phyloP scores from a whole-genome alignment of 2,329 filamentous ascomycete species.

The Dendrostoma leiphaemia region DNA sequence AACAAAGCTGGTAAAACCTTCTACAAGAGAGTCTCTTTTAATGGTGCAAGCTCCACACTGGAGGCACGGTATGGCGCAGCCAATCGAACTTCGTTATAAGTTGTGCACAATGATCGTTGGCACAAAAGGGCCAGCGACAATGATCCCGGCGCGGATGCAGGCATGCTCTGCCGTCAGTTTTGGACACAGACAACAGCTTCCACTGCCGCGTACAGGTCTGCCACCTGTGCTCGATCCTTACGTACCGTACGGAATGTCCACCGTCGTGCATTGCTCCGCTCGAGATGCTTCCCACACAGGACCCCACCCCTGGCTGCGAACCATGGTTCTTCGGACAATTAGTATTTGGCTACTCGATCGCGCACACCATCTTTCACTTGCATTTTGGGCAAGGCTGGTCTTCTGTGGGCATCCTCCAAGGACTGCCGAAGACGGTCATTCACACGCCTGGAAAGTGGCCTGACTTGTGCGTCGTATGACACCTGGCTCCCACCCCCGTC shows the following conservation, averaged over 20 bases:
- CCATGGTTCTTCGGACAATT: background rate
- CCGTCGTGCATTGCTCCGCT: background rate
- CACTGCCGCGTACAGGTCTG: background rate
- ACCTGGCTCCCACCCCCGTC: background rate
- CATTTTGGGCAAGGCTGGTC: background rate
- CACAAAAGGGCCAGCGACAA: background rate
- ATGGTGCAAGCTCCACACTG: too few relatives aligned
- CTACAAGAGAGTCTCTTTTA: too few relatives aligned
- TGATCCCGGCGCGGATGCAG: background rate
- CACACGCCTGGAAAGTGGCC: constrained; percentile 2
- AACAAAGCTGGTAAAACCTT: too few relatives aligned
- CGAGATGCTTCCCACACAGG: background rate
- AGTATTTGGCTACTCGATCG: background rate
- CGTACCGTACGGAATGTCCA: too few relatives aligned
- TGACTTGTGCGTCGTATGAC: constrained; percentile 13
- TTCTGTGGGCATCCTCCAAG: background rate
- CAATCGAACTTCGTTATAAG: too few relatives aligned
- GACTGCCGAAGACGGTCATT: background rate
- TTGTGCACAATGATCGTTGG: too few relatives aligned
- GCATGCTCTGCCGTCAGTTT: background rate
- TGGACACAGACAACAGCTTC: background rate
- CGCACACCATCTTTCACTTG: background rate
- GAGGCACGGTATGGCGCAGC: too few relatives aligned
- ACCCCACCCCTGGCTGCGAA: background rate
- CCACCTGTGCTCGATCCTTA: background rate